Evolutionary conservation across 1,284 basidiomycete genomes (phyloP).

Genomic region (Athelia sp.): DNA sequence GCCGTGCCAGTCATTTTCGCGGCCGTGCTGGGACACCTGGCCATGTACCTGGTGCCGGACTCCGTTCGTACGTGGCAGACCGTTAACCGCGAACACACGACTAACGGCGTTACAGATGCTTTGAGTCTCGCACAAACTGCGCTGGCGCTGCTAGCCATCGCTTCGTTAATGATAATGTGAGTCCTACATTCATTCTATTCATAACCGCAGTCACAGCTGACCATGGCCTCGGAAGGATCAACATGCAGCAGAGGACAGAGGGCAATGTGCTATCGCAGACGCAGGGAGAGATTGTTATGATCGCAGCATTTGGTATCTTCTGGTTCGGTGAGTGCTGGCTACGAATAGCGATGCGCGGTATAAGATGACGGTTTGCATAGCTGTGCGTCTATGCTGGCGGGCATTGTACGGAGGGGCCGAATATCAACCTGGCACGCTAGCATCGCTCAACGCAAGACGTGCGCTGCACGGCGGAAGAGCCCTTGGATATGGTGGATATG

Average conservation of each 20-base stretch:
- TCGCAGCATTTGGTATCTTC: conserved; percentile 62
- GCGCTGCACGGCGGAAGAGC: background rate
- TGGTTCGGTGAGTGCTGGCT: conserved; percentile 53
- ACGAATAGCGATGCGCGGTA: conserved; percentile 5
- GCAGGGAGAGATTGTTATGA: conserved; percentile 68
- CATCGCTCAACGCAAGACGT: conserved; percentile 10
- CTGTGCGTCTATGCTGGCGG: conserved; percentile 42
- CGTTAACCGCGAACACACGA: conserved; percentile 3
- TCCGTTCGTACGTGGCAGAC: conserved; percentile 35
- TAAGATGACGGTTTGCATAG: conserved; percentile 20
- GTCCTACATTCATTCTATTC: conserved; percentile 18
- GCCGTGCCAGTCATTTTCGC: conserved; percentile 10
- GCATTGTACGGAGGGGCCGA: conserved; percentile 21
- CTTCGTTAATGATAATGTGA: conserved; percentile 59
- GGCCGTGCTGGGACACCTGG: conserved; percentile 11
- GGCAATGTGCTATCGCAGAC: conserved; percentile 54
- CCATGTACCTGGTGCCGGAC: conserved; percentile 20
- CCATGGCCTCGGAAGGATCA: conserved; percentile 35
- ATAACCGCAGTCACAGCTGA: conserved; percentile 2
- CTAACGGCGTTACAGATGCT: conserved; percentile 39
- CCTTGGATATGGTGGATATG: background rate
- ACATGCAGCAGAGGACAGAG: conserved; percentile 58
- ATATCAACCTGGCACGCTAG: conserved; percentile 11
- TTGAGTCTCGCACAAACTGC: conserved; percentile 69
- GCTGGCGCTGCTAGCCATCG: conserved; percentile 61